Evolutionary conservation across 148 eudicot species (phyloP).

Genomic region (Limonium bicolor): DNA sequence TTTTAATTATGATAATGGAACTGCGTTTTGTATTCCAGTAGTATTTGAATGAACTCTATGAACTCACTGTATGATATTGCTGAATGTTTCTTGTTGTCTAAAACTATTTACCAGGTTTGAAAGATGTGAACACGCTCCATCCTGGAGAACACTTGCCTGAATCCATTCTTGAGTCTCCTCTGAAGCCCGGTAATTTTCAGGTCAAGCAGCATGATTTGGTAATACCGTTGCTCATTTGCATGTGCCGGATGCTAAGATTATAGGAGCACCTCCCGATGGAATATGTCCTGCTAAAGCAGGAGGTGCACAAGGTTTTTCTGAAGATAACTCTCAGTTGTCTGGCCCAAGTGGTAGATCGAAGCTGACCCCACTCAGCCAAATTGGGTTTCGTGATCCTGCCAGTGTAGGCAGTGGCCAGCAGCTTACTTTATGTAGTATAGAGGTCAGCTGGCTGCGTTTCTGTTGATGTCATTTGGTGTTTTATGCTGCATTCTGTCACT

Average conservation of each 20-base stretch:
- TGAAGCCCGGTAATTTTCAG: constrained; percentile 9
- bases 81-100: background rate
- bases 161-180: constrained; percentile 9
- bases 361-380: constrained; percentile 86
- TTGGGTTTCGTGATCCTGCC: constrained; percentile 90
- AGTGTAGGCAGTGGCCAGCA: constrained; percentile 87
- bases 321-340: constrained; percentile 77
- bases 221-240: constrained; percentile 9
- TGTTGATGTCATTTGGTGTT: background rate
- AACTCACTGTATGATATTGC: background rate
- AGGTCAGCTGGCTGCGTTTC: constrained; percentile 24
- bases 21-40: too few relatives aligned
- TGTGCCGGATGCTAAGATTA: constrained; percentile 5
- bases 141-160: constrained; percentile 11
- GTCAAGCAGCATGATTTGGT: constrained; percentile 11
- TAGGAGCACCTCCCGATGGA: constrained; percentile 9
- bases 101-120: constrained; percentile 6
- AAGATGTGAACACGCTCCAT: constrained; percentile 17
- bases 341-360: constrained; percentile 60
- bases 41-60: too few relatives aligned
- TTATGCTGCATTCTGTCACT: background rate
- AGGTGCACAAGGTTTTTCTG: constrained; percentile 18
- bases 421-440: constrained; percentile 72
- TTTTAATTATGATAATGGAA: background rate
- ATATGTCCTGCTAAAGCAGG: constrained; percentile 10